Conservation (phyloP, 192 early-diverging fungal genomes). For the Globomyces pollinis-pini region DNA sequence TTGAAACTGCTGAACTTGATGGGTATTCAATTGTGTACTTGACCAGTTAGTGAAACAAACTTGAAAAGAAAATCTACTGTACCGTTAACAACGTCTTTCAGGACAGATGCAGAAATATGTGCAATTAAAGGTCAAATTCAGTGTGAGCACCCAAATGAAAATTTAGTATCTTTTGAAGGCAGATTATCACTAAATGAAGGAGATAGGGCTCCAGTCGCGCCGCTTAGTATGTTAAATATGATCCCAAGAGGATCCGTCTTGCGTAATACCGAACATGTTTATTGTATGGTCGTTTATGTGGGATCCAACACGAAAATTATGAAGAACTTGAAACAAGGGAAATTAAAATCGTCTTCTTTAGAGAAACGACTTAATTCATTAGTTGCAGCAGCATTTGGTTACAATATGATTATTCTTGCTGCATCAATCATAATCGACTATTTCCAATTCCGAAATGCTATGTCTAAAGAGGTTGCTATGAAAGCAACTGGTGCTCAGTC, state of each 20-base stretch:
- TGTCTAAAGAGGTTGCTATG: conserved; percentile 7
- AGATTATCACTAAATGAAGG: conserved; percentile 11
- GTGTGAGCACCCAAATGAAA: conserved; percentile 50
- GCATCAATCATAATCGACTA: conserved; percentile 23
- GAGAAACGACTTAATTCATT: conserved; percentile 72
- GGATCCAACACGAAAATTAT: conserved; percentile 52
- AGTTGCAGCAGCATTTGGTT: conserved; percentile 46
- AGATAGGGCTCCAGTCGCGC: conserved; percentile 1
- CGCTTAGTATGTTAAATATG: conserved; percentile 56
- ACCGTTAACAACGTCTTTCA: conserved; percentile 13
- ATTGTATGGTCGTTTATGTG: conserved; percentile 46
- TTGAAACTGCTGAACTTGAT: conserved; percentile 54
- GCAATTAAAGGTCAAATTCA: conserved; percentile 25
- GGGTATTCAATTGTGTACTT: conserved; percentile 61
- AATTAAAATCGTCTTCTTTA: conserved; percentile 64
- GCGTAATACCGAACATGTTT: conserved; percentile 41
- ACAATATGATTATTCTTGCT: conserved; percentile 33
- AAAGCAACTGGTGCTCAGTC: conserved; percentile 8
- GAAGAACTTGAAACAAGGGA: conserved; percentile 36
- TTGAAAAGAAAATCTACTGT: conserved; percentile 42
- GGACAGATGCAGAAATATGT: conserved; percentile 16
- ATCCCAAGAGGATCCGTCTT: conserved; percentile 72
- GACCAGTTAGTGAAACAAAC: conserved; percentile 43
- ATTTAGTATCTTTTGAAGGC: conserved; percentile 39
- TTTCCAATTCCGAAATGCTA: conserved; percentile 15